Evolutionary conservation across 768 basidiomycete genomes (phyloP).

Genomic region (Tricholoma terreum): DNA sequence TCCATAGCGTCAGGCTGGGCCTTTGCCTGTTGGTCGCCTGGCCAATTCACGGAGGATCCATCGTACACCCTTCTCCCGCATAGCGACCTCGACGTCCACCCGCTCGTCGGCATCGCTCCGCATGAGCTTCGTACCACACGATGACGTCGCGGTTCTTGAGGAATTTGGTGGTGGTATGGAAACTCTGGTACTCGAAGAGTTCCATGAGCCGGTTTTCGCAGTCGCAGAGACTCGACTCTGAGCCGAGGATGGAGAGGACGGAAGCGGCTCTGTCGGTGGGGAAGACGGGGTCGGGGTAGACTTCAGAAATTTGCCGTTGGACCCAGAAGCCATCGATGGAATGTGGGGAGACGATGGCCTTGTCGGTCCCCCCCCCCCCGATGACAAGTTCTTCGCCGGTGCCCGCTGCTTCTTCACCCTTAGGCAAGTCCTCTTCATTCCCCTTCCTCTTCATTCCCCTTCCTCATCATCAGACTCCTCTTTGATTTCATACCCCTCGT

Average conservation of each 20-base stretch:
- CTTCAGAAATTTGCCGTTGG: constrained; percentile 86
- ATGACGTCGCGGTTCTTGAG: constrained; percentile 95
- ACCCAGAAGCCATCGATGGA: constrained; percentile 98
- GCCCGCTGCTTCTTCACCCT: constrained; percentile 41
- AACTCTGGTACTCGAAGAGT: constrained; percentile 89
- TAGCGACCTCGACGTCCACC: constrained; percentile 93
- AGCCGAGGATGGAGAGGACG: constrained; percentile 81
- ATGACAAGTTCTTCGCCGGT: constrained; percentile 67
- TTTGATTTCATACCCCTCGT: constrained; percentile 81
- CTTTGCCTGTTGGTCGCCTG: constrained; percentile 74
- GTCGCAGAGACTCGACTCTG: constrained; percentile 85
- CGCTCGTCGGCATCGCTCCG: constrained; percentile 85
- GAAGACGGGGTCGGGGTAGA: constrained; percentile 92
- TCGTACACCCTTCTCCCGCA: constrained; percentile 95
- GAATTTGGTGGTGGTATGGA: constrained; percentile 85
- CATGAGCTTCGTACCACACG: constrained; percentile 94
- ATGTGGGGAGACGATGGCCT: constrained; percentile 84
- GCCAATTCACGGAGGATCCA: constrained; percentile 91
- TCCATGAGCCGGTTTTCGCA: constrained; percentile 97
- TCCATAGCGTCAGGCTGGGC: constrained; percentile 67
- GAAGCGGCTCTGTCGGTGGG: constrained; percentile 86
- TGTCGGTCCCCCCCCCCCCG: constrained; percentile 69
- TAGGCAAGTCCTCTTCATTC: constrained; percentile 48
- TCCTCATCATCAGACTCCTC: too few relatives aligned
- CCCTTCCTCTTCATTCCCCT: constrained; percentile 76